Conservation (phyloP, 768 basidiomycete species). For the Xerocomellus intermedius region DNA sequence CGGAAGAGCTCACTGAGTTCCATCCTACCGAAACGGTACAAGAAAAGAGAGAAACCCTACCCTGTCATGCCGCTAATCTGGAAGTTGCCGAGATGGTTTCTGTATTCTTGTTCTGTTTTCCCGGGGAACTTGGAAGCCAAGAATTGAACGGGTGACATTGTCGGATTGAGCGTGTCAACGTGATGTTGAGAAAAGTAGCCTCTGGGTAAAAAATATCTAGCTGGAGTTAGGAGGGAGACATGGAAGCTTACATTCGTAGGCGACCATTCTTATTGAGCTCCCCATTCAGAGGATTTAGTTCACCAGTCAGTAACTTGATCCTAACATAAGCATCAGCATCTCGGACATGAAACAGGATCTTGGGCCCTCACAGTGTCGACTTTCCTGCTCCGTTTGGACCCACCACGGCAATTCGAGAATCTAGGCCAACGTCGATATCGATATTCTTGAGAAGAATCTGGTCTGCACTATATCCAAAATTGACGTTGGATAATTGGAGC, state of each 20-base stretch:
- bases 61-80: slow-evolving; percentile 97
- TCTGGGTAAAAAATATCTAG: slow-evolving; percentile 36
- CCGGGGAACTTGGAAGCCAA: slow-evolving; percentile 91
- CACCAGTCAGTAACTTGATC: slow-evolving; percentile 65
- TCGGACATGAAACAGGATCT: neutral
- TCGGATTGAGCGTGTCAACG: slow-evolving; percentile 83
- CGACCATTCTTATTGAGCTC: slow-evolving; percentile 90
- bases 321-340: slow-evolving; percentile 38
- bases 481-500: slow-evolving; percentile 86
- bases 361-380: slow-evolving; percentile 72
- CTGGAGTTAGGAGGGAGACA: neutral
- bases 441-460: slow-evolving; percentile 74
- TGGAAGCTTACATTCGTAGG: slow-evolving; percentile 67
- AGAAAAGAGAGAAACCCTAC: slow-evolving; percentile 37
- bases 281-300: slow-evolving; percentile 43
- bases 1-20: neutral
- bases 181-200: slow-evolving; percentile 96
- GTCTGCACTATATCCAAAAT: slow-evolving; percentile 82
- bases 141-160: slow-evolving; percentile 91
- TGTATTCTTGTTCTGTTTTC: slow-evolving; percentile 93
- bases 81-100: slow-evolving; percentile 93
- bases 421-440: slow-evolving; percentile 91
- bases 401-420: slow-evolving; percentile 92
- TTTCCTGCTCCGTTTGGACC: slow-evolving; percentile 97
- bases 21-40: neutral